Evolutionary conservation across 2,329 filamentous ascomycete species (phyloP).

Genomic region (Talaromyces marneffei): DNA sequence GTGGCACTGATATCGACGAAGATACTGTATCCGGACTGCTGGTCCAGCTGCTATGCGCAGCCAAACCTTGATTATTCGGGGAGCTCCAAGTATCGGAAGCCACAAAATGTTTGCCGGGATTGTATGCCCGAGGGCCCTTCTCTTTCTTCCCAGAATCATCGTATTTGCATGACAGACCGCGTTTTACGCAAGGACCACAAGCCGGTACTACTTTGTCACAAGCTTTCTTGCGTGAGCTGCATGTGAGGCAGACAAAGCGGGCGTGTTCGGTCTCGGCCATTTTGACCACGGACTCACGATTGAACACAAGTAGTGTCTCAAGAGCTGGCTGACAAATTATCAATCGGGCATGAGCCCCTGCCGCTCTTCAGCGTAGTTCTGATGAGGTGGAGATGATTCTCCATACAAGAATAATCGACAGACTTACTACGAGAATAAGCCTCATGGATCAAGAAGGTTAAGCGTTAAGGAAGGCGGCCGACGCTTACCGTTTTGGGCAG

Average conservation of each 20-base stretch:
- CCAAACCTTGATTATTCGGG: not conserved
- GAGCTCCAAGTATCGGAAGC: not conserved
- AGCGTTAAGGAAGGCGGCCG: conserved; percentile 5
- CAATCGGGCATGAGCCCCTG: not conserved
- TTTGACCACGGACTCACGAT: not conserved
- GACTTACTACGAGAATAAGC: no score
- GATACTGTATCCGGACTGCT: not conserved
- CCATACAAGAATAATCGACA: not conserved
- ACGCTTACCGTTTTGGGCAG: conserved; percentile 1
- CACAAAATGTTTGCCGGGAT: conserved; percentile 12
- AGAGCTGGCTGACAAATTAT: not conserved
- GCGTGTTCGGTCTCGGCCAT: conserved; percentile 8
- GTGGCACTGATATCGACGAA: not conserved
- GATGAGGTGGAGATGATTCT: not conserved
- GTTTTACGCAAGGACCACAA: conserved; percentile 8
- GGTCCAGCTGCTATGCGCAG: not conserved
- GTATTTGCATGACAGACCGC: conserved; percentile 8
- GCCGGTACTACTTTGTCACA: conserved; percentile 9
- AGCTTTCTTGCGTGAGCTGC: conserved; percentile 11
- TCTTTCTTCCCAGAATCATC: not conserved
- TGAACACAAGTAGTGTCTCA: no score
- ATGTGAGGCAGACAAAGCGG: conserved; percentile 9
- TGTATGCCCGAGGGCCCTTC: conserved; percentile 6
- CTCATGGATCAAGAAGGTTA: not conserved
- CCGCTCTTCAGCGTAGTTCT: not conserved